These are phyloP conservation scores for Colletotrichum sp. DNA, from an alignment of 2,329 filamentous ascomycete species.

Conservation along the genomic window DNA sequence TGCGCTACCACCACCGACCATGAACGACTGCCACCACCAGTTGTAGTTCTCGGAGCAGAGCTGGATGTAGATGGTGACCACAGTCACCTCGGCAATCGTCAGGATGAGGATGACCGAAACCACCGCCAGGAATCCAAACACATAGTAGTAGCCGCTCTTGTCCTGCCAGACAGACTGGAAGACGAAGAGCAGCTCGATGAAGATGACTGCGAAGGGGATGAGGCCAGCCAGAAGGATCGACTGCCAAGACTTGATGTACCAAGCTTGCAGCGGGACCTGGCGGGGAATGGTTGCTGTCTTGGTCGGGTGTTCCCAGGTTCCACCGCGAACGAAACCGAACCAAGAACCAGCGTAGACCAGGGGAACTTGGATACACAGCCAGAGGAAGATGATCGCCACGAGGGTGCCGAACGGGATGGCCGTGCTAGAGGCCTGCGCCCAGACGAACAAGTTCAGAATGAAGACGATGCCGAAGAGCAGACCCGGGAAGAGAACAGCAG, in stretches of 20 bases:
- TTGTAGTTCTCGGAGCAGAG: constrained; percentile 86
- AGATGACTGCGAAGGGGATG: constrained; percentile 85
- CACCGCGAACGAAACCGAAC: constrained; percentile 72
- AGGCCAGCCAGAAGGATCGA: constrained; percentile 75
- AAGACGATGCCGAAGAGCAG: constrained; percentile 77
- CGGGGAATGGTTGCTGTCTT: constrained; percentile 75
- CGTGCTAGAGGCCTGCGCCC: constrained; percentile 87
- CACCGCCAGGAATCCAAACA: constrained; percentile 84
- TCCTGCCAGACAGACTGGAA: constrained; percentile 90
- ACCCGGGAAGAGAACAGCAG: constrained; percentile 79
- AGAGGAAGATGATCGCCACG: constrained; percentile 73
- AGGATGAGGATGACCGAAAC: constrained; percentile 75
- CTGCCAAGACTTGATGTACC: constrained; percentile 72
- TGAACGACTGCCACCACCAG: constrained; percentile 93
- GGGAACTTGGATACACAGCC: constrained; percentile 86
- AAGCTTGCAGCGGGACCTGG: constrained; percentile 75
- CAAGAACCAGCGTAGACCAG: constrained; percentile 83
- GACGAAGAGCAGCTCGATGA: constrained; percentile 85
- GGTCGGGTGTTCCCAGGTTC: constrained; percentile 81
- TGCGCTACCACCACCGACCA: constrained; percentile 76
- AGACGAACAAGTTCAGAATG: constrained; percentile 86
- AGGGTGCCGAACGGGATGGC: constrained; percentile 85
- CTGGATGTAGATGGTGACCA: constrained; percentile 83
- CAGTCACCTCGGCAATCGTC: constrained; percentile 81
- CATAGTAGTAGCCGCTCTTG: constrained; percentile 90